Evolutionary conservation across 495 filamentous ascomycete genomes (phyloP).

Genomic region (Aspergillus baeticus): DNA sequence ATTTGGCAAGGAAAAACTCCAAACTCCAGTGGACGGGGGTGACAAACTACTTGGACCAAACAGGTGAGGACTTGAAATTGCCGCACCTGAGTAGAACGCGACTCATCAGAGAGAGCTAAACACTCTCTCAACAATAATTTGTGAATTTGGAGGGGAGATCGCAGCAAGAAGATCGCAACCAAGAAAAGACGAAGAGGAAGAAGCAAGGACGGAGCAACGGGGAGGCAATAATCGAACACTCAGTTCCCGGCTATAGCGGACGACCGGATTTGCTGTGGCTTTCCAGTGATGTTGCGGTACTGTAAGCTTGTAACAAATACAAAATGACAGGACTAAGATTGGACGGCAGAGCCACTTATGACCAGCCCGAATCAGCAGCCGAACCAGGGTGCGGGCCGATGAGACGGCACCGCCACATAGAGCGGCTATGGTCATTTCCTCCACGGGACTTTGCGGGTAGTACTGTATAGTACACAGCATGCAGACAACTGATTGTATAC

Average conservation of each 20-base stretch:
- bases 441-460: conserved; percentile 2
- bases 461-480: background rate
- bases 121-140: conserved; percentile 26
- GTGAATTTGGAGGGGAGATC: conserved; percentile 16
- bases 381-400: conserved; percentile 15
- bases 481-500: background rate
- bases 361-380: conserved; percentile 11
- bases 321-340: conserved; percentile 1
- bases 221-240: conserved; percentile 16
- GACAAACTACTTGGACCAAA: conserved; percentile 18
- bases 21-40: no score
- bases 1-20: conserved; percentile 31
- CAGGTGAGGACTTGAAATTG: conserved; percentile 48
- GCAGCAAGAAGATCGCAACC: conserved; percentile 9
- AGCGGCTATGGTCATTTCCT: conserved; percentile 27
- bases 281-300: no score
- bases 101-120: conserved; percentile 47
- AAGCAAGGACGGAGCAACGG: conserved; percentile 9
- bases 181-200: conserved; percentile 6
- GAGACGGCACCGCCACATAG: conserved; percentile 18
- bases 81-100: conserved; percentile 44
- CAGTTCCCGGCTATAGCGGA: conserved; percentile 27
- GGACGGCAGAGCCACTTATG: conserved; percentile 5
- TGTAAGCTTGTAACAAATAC: background rate
- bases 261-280: background rate